Evolutionary conservation across 2,329 filamentous ascomycete genomes (phyloP).

Genomic region (Phaeomoniella chlamydospora): DNA sequence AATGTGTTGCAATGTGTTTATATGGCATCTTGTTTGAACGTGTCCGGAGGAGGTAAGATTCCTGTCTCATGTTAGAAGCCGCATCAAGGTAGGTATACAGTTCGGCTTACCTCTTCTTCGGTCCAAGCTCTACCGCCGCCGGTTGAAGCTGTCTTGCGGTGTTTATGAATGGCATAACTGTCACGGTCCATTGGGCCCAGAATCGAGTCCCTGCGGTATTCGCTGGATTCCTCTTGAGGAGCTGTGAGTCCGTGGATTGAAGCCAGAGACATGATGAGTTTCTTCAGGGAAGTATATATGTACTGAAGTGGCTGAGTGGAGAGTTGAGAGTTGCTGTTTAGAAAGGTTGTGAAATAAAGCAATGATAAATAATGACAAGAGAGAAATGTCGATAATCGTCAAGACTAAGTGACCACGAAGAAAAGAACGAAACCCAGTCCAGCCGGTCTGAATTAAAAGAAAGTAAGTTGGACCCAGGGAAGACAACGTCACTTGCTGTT

Average conservation of each 20-base stretch:
- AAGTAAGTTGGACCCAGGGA: slow-evolving; percentile 13
- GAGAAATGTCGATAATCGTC: no score
- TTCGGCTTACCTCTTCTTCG: slow-evolving; percentile 8
- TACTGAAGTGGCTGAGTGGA: no score
- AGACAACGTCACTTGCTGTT: slow-evolving; percentile 1
- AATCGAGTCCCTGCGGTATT: background rate
- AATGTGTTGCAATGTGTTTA: slow-evolving; percentile 72
- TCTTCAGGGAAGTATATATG: no score
- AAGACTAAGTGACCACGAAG: slow-evolving; percentile 15
- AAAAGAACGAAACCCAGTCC: slow-evolving; percentile 39
- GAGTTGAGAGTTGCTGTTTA: no score
- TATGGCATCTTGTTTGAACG: slow-evolving; percentile 81
- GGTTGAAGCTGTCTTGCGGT: slow-evolving; percentile 10
- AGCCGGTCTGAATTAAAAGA: slow-evolving; percentile 39
- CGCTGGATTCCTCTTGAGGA: background rate
- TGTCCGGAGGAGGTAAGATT: slow-evolving; percentile 70
- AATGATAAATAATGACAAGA: no score
- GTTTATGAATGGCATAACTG: slow-evolving; percentile 1
- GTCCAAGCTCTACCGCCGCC: slow-evolving; percentile 12
- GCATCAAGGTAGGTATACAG: no score
- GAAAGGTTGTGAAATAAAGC: no score
- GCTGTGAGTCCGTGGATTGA: slow-evolving; percentile 1
- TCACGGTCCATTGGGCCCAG: background rate
- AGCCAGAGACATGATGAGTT: slow-evolving; percentile 7
- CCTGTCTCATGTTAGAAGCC: slow-evolving; percentile 31